phyloP scores from a whole-genome alignment of 352 stramenopile genomes.

The Globisporangium takayamanum region DNA sequence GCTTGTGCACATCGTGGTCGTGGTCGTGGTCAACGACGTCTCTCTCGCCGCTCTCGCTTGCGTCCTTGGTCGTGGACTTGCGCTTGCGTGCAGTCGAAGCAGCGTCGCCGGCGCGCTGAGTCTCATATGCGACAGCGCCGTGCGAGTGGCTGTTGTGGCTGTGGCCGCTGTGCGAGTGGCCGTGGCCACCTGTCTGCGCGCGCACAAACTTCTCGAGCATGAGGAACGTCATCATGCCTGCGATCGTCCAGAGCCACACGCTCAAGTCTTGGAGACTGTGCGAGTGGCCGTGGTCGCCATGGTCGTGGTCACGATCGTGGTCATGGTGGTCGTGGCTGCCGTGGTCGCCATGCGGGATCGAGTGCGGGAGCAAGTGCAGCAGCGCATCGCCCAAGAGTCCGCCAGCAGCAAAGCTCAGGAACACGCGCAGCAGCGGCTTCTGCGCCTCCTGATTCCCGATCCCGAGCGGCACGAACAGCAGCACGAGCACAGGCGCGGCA shows the following conservation, averaged over 20 bases:
- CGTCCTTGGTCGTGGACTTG: conserved; percentile 22
- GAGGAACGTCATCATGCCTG: conserved; percentile 64
- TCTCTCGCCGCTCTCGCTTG: background rate
- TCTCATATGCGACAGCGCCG: conserved; percentile 6
- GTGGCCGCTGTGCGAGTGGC: conserved; percentile 17
- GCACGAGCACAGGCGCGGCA: conserved; percentile 57
- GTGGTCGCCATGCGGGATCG: conserved; percentile 33
- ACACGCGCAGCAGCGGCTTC: conserved; percentile 69
- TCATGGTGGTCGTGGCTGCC: conserved; percentile 24
- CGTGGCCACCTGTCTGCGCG: conserved; percentile 36
- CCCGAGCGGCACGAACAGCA: conserved; percentile 67
- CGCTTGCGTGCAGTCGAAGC: conserved; percentile 20
- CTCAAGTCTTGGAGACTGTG: conserved; percentile 58
- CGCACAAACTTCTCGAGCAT: conserved; percentile 83
- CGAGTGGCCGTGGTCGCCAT: conserved; percentile 34
- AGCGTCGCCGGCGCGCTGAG: conserved; percentile 17
- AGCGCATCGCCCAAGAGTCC: conserved; percentile 87
- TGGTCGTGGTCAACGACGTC: conserved; percentile 9
- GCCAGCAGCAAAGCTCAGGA: conserved; percentile 86
- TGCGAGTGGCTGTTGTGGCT: conserved; percentile 31
- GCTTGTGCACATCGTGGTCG: conserved; percentile 15
- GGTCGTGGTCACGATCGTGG: conserved; percentile 39
- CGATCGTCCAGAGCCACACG: conserved; percentile 74
- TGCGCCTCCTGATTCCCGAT: conserved; percentile 45
- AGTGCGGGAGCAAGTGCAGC: conserved; percentile 88